phyloP scores from a whole-genome alignment of 2,329 filamentous ascomycete genomes.

The Neofusicoccum ribis region DNA sequence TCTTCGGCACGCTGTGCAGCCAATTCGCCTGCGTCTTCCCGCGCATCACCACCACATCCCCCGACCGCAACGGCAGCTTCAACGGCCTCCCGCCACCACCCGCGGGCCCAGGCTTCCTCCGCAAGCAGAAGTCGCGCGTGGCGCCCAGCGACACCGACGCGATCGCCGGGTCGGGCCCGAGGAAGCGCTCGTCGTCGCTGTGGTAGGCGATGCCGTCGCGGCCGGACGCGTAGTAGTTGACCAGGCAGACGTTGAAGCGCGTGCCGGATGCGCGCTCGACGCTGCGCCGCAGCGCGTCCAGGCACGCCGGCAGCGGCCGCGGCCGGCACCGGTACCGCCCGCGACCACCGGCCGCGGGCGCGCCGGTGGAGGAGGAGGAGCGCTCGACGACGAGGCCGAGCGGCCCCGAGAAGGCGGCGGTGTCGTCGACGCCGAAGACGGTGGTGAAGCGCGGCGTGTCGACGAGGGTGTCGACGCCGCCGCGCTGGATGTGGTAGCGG shows the following conservation, averaged over 20 bases:
- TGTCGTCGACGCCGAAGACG: constrained; percentile 64
- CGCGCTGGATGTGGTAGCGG: constrained; percentile 69
- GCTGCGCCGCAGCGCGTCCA: constrained; percentile 62
- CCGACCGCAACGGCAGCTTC: constrained; percentile 61
- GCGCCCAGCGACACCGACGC: constrained; percentile 74
- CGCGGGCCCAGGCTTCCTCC: constrained; percentile 63
- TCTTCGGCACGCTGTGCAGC: constrained; percentile 77
- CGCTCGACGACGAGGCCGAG: constrained; percentile 40
- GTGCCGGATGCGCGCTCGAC: constrained; percentile 64
- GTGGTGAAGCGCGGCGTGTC: constrained; percentile 62
- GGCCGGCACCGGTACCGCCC: constrained; percentile 62
- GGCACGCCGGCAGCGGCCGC: constrained; percentile 69
- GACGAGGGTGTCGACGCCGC: constrained; percentile 63
- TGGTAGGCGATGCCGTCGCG: constrained; percentile 77
- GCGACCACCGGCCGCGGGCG: constrained; percentile 26
- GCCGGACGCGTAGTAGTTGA: constrained; percentile 81
- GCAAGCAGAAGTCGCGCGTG: constrained; percentile 73
- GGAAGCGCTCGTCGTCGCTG: constrained; percentile 76
- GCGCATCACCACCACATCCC: constrained; percentile 79
- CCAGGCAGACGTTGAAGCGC: constrained; percentile 74
- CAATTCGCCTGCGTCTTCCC: constrained; percentile 74
- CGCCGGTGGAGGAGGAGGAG: constrained; percentile 38
- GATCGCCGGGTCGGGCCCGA: constrained; percentile 69
- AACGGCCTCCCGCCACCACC: constrained; percentile 37
- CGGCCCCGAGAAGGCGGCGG: constrained; percentile 54